These are phyloP conservation scores for Apiotrichum siamense DNA, from an alignment of 1,284 basidiomycete genomes.

Conservation along the genomic window DNA sequence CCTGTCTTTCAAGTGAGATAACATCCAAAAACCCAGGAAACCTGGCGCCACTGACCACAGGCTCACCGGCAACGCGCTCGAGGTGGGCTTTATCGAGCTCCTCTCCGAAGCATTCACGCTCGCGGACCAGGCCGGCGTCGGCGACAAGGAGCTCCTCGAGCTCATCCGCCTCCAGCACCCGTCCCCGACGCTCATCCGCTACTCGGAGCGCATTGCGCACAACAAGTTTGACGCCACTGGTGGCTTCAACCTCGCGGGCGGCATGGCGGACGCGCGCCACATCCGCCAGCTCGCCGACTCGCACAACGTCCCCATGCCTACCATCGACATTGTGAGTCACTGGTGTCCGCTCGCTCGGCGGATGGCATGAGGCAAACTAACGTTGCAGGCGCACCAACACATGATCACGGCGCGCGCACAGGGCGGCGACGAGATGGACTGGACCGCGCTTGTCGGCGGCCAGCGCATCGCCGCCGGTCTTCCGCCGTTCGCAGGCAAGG, in stretches of 20 bases:
- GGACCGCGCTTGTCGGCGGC: slow-evolving; percentile 46
- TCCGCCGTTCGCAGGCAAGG: slow-evolving; percentile 42
- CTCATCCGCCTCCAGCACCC: slow-evolving; percentile 55
- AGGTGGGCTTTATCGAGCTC: slow-evolving; percentile 59
- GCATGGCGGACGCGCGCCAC: slow-evolving; percentile 70
- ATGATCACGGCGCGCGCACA: slow-evolving; percentile 67
- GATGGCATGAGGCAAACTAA: no score
- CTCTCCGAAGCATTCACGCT: slow-evolving; percentile 75
- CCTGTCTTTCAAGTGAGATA: slow-evolving; percentile 68
- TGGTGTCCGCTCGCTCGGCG: no score
- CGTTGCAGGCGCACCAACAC: slow-evolving; percentile 56
- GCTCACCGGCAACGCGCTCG: slow-evolving; percentile 43
- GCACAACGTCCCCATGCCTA: slow-evolving; percentile 72
- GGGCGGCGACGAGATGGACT: slow-evolving; percentile 46
- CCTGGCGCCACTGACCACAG: slow-evolving; percentile 14
- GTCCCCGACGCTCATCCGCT: slow-evolving; percentile 26
- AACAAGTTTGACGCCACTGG: slow-evolving; percentile 67
- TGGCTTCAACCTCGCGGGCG: slow-evolving; percentile 82
- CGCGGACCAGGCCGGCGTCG: slow-evolving; percentile 76
- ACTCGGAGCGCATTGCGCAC: slow-evolving; percentile 30
- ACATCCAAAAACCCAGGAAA: background rate
- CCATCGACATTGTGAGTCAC: slow-evolving; percentile 58
- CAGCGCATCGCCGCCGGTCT: slow-evolving; percentile 46
- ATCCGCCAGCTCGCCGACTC: slow-evolving; percentile 52
- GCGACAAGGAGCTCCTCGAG: slow-evolving; percentile 53